Conservation (phyloP, 2,329 filamentous ascomycete species). For the Pseudogymnoascus sp. region DNA sequence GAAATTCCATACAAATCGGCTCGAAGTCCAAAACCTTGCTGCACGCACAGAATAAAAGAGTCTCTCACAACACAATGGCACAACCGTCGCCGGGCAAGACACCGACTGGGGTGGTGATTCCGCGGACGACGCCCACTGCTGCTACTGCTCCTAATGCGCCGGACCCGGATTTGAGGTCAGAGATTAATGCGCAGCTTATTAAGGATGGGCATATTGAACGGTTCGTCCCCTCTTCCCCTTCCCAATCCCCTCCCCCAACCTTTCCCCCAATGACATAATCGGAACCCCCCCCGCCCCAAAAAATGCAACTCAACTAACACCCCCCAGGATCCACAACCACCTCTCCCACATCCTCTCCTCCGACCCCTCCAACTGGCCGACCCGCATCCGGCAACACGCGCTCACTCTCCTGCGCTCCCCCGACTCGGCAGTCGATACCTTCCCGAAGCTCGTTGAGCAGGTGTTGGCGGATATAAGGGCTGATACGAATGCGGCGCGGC, state of each 20-base stretch:
- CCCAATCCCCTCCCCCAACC: not conserved
- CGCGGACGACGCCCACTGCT: not conserved
- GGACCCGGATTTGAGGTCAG: slow-evolving; percentile 53
- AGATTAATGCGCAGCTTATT: slow-evolving; percentile 52
- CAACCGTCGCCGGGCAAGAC: not conserved
- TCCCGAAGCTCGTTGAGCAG: slow-evolving; percentile 51
- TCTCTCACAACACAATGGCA: not conserved
- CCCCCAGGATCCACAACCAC: slow-evolving; percentile 51
- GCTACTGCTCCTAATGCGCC: not conserved
- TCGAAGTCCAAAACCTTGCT: not conserved
- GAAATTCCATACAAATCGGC: not conserved
- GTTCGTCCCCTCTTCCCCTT: slow-evolving; percentile 31
- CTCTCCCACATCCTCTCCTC: slow-evolving; percentile 55
- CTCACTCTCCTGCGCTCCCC: slow-evolving; percentile 51
- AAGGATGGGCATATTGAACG: slow-evolving; percentile 51
- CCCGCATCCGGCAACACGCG: slow-evolving; percentile 50
- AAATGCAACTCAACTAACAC: slow-evolving; percentile 9
- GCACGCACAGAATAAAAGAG: not conserved
- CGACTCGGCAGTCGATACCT: slow-evolving; percentile 49
- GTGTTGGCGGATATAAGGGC: slow-evolving; percentile 50
- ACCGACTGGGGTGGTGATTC: not conserved
- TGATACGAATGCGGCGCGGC: slow-evolving; percentile 15
- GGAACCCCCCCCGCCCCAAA: not conserved
- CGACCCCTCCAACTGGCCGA: slow-evolving; percentile 54
- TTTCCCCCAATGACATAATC: not conserved